A percentile compares a stretch with the other conserved stretches of the same genome.
These are phyloP conservation scores for Irpex rosettiformis DNA, from an alignment of 1,284 basidiomycete genomes.

Conservation along the genomic window DNA sequence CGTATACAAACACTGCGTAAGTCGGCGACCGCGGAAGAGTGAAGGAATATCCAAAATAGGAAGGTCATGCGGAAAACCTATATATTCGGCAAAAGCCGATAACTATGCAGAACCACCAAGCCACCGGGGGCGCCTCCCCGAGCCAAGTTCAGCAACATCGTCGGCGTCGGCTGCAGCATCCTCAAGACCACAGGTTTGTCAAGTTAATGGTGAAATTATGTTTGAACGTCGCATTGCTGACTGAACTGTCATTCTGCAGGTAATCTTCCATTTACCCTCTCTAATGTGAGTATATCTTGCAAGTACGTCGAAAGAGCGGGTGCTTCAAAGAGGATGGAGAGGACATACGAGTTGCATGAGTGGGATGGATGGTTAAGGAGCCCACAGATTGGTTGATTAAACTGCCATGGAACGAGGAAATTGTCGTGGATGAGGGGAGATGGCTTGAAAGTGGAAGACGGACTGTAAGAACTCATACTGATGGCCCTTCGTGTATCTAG, in stretches of 20 bases:
- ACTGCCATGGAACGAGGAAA: not conserved
- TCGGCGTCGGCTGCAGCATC: conserved; percentile 33
- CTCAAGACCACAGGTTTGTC: conserved; percentile 33
- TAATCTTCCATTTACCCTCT: conserved; percentile 18
- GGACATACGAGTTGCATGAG: not conserved
- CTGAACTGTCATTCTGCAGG: not conserved
- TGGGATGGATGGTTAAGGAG: not conserved
- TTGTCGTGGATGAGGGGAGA: not conserved
- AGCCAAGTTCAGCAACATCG: conserved; percentile 21
- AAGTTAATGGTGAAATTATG: conserved; percentile 17
- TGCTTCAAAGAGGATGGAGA: too few species aligned
- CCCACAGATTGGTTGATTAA: not conserved
- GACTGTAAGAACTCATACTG: conserved; percentile 18
- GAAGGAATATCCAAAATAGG: not conserved
- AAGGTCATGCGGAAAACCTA: not conserved
- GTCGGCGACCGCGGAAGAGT: too few species aligned
- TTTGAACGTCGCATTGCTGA: conserved; percentile 13
- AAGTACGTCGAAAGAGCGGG: not conserved
- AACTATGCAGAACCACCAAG: conserved; percentile 28
- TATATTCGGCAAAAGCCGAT: conserved; percentile 23
- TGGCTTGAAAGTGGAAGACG: not conserved
- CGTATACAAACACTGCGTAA: too few species aligned
- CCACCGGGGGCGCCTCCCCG: conserved; percentile 21
- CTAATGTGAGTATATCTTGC: conserved; percentile 21
- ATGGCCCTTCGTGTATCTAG: conserved; percentile 14